A percentile compares a stretch with the other conserved stretches of the same genome.
These are phyloP conservation scores for Leersia perrieri DNA, from an alignment of 176 grass and related monocot species.

Conservation along the genomic window DNA sequence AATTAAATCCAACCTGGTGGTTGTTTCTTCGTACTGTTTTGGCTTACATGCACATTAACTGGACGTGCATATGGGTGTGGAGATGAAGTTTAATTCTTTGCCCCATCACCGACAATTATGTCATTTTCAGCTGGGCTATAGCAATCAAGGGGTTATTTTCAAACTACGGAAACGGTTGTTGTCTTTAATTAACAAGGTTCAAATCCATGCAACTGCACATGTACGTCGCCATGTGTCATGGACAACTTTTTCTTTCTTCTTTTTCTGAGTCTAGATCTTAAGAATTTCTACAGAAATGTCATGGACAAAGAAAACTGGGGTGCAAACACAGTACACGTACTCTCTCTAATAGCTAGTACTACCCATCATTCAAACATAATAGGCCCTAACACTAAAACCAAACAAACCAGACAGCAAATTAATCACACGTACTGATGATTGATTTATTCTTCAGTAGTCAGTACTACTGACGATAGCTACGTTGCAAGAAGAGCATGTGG, in stretches of 20 bases:
- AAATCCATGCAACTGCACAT: not conserved
- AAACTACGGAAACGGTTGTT: not conserved
- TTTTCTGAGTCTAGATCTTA: no score
- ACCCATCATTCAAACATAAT: no score
- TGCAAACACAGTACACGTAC: no score
- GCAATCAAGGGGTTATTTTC: not conserved
- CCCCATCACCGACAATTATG: not conserved
- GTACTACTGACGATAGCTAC: no score
- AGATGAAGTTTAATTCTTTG: not conserved
- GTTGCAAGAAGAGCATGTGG: no score
- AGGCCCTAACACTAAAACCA: no score
- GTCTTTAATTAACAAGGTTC: not conserved
- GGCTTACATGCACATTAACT: not conserved
- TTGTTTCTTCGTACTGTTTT: not conserved
- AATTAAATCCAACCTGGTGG: not conserved
- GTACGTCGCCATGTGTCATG: not conserved
- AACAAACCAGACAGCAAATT: no score
- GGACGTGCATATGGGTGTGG: not conserved
- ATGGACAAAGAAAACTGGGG: no score
- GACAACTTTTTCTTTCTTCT: not conserved
- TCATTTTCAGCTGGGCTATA: not conserved
- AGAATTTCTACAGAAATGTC: not conserved
- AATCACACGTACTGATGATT: no score
- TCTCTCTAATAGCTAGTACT: no score
- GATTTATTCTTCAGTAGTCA: no score